Evolutionary conservation across 345 rosid species (phyloP).

Genomic region (Boechera divaricarpa): DNA sequence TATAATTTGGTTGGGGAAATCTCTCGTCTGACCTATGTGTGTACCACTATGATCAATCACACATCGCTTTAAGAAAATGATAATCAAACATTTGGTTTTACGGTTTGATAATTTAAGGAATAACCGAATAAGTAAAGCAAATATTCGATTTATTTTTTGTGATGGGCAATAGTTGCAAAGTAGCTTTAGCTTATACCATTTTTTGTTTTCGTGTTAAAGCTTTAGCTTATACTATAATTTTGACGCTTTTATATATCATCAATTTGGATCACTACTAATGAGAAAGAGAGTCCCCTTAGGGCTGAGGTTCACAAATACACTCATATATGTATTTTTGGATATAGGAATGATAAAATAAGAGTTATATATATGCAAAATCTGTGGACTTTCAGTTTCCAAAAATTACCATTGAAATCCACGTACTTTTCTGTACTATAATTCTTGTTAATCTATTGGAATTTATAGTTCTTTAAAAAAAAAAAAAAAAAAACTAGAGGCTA

Average conservation of each 20-base stretch:
- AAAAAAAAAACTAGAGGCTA: neutral
- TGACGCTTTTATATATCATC: neutral
- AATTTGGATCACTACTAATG: neutral
- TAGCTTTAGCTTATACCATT: slow-evolving; percentile 14
- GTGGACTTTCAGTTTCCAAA: neutral
- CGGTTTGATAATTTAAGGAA: slow-evolving; percentile 4
- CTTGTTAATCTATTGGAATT: neutral
- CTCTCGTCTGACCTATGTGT: neutral
- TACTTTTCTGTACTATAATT: neutral
- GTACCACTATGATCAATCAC: neutral
- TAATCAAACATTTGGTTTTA: neutral
- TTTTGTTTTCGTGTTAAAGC: neutral
- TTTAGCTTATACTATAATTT: slow-evolving; percentile 5
- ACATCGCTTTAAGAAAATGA: neutral
- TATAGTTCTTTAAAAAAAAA: neutral
- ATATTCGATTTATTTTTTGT: neutral
- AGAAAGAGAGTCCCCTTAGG: neutral
- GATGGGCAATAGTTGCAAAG: slow-evolving; percentile 15
- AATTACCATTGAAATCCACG: neutral
- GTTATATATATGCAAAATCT: neutral
- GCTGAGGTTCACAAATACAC: neutral
- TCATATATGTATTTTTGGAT: neutral
- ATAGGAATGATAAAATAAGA: neutral
- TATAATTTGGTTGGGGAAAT: neutral
- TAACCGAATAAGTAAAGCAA: neutral